Conservation (phyloP, 2,329 filamentous ascomycete genomes). For the Ophiostoma perfectum region DNA sequence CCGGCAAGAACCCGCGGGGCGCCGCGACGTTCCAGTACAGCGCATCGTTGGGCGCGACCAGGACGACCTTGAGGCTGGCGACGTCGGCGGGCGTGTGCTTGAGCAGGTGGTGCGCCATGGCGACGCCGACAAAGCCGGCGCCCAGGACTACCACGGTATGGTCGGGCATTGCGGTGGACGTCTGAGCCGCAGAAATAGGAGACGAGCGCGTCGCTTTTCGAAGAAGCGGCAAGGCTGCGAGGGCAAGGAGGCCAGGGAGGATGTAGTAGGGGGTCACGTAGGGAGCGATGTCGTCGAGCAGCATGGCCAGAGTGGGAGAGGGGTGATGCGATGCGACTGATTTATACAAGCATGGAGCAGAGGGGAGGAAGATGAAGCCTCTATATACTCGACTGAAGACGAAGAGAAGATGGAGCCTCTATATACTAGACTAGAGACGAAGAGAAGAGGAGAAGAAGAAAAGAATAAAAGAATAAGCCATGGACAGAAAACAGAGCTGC, state of each 20-base stretch:
- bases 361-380: not conserved
- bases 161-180: slow-evolving; percentile 5
- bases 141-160: slow-evolving; percentile 46
- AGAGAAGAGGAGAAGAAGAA: too few relatives aligned
- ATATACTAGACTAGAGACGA: too few relatives aligned
- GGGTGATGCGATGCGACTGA: too few relatives aligned
- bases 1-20: not conserved
- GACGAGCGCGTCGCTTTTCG: not conserved
- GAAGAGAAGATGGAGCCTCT: too few relatives aligned
- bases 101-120: slow-evolving; percentile 47
- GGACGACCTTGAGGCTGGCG: slow-evolving; percentile 32
- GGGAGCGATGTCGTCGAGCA: not conserved
- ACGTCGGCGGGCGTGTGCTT: slow-evolving; percentile 39
- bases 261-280: not conserved
- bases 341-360: not conserved
- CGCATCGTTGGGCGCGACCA: not conserved
- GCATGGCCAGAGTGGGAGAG: not conserved
- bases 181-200: not conserved
- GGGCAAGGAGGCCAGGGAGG: not conserved
- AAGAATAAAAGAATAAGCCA: too few relatives aligned
- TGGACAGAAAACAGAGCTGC: too few relatives aligned
- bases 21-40: not conserved
- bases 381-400: too few relatives aligned
- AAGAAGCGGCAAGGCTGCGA: not conserved
- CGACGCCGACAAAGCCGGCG: slow-evolving; percentile 43